Percentiles rank a stretch among this genome's conserved stretches.
Evolutionary conservation across 805 yeast genomes (phyloP).

Genomic region (Yarrowia phangngaensis): DNA sequence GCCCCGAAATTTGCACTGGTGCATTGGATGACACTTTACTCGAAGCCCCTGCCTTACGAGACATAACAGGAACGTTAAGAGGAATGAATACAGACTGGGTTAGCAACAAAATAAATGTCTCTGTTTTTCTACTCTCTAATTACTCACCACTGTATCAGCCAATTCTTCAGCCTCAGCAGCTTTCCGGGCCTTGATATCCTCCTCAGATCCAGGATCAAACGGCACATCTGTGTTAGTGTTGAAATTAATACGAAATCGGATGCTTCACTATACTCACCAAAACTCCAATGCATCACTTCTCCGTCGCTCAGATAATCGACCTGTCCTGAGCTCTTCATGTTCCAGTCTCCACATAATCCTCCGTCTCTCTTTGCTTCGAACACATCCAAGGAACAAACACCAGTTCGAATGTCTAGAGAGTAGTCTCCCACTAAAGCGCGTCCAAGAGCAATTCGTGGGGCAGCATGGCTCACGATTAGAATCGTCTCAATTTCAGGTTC

Average conservation of each 20-base stretch:
- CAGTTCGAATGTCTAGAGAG: slow-evolving; percentile 60
- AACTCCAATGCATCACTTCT: slow-evolving; percentile 93
- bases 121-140: slow-evolving; percentile 2
- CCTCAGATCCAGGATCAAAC: slow-evolving; percentile 87
- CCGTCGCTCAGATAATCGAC: slow-evolving; percentile 69
- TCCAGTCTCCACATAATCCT: slow-evolving; percentile 49
- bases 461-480: slow-evolving; percentile 87
- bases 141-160: slow-evolving; percentile 28
- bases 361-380: slow-evolving; percentile 39
- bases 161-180: slow-evolving; percentile 24
- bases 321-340: slow-evolving; percentile 62
- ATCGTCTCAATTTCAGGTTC: slow-evolving; percentile 61
- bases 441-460: slow-evolving; percentile 84
- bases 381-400: slow-evolving; percentile 79
- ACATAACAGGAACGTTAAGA: slow-evolving; percentile 43
- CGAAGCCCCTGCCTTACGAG: slow-evolving; percentile 9
- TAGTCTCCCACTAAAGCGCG: slow-evolving; percentile 59
- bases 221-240: slow-evolving; percentile 39
- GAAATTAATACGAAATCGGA: neutral
- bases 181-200: slow-evolving; percentile 51
- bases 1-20: slow-evolving; percentile 53
- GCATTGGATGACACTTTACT: slow-evolving; percentile 41
- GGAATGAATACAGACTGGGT: slow-evolving; percentile 49
- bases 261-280: slow-evolving; percentile 44
- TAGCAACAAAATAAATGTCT: slow-evolving; percentile 22